Evolutionary conservation across 2,329 filamentous ascomycete species (phyloP), one percentile per base, ranked within the genome.

Genomic region (Microdochium trichocladiopsis): DNA sequence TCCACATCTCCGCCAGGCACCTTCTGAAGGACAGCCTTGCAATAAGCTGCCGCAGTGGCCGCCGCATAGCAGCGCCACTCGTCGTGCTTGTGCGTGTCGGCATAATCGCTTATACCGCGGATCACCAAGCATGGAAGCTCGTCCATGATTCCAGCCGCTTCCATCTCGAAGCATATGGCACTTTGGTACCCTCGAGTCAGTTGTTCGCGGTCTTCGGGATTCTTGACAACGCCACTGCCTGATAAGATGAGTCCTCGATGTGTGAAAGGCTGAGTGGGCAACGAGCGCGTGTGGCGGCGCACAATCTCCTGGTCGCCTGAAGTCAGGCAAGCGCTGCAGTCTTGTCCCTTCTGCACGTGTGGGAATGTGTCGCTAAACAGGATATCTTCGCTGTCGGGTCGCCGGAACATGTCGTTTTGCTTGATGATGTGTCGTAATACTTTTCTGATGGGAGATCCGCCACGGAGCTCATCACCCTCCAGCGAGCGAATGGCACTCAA

Each of bases 401-500:
- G 47, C 16, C 23, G 5, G 47, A 48, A 48, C 14, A 25, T 48
- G 47, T 48, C 47, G 45, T 33, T 37, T 53, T 28, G 31, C 4
- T 24, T 33, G 14, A 33, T 18, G 12, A 50, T 50, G 16, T 24
- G 4, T 52, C 36, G 25, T 25, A 23, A 43, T 48, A 50, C 41
- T 21, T 24, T 23, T 25, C 21, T 37, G 25, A 24, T 9, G 14
- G 41, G 41, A 45, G 22, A 45, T 18, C 16, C 21, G 22, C 47
- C 28, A 14, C 22, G 9, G 18, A 45, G 41, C 41, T 45, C 41
- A 25, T 48, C 25, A n/a, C 47, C 23, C 24, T 49, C 43, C 14
- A 56, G 28, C n/a, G 36, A 45, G 2, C 41, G 5, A n/a, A 56
- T 21, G 9, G 53, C 53, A n/a, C 23, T 43, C 18, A 43, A 24